Conservation (phyloP, 1,284 basidiomycete species). For the Trichosporon sp. region DNA sequence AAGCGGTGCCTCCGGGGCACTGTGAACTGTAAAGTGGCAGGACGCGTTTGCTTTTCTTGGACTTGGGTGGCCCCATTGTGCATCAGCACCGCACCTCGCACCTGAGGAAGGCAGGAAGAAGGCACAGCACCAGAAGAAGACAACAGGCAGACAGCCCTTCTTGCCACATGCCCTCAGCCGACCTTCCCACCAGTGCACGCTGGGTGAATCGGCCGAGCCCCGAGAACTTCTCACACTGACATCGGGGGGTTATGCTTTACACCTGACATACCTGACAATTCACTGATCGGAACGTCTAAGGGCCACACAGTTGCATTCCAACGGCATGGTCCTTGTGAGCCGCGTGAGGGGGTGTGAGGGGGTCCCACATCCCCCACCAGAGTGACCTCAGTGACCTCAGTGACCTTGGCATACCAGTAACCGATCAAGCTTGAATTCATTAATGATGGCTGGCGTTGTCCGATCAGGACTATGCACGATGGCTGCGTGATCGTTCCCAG, state of each 20-base stretch:
- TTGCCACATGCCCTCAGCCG: not conserved
- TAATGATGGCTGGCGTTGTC: slow-evolving; percentile 15
- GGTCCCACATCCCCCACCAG: not conserved
- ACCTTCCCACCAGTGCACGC: not conserved
- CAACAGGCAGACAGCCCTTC: no score
- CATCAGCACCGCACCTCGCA: not conserved
- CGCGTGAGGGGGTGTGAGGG: not conserved
- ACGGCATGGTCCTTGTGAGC: slow-evolving; percentile 11
- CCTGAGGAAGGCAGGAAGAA: not conserved
- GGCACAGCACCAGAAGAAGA: not conserved
- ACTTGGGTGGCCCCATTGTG: not conserved
- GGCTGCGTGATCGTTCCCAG: slow-evolving; percentile 2
- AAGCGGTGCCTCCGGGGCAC: not conserved
- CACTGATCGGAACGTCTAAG: slow-evolving; percentile 11
- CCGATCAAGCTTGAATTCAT: slow-evolving; percentile 20
- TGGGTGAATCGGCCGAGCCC: not conserved
- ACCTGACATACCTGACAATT: slow-evolving; percentile 10
- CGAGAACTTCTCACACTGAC: slow-evolving; percentile 3
- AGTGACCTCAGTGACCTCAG: slow-evolving; percentile 5
- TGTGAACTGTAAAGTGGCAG: not conserved
- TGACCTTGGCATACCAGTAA: slow-evolving; percentile 13
- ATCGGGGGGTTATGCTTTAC: not conserved
- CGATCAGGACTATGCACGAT: slow-evolving; percentile 11
- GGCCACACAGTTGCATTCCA: not conserved
- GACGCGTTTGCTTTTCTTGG: slow-evolving; percentile 7